phyloP scores from a whole-genome alignment of 2,329 filamentous ascomycete genomes.

The Colletotrichum tofieldiae region DNA sequence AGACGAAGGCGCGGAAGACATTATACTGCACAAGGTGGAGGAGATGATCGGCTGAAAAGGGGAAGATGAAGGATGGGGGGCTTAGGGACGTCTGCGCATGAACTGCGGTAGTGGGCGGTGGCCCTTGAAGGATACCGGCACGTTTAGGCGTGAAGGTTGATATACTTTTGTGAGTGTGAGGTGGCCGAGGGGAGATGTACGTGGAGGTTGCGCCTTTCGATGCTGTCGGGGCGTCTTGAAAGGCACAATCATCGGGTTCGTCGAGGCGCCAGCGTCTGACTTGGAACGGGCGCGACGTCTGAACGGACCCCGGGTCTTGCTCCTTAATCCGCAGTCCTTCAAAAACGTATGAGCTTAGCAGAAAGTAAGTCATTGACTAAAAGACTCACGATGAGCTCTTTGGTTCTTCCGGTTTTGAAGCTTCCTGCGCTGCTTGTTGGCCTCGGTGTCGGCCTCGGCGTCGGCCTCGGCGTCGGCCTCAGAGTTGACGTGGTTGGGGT shows the following conservation, averaged over 20 bases:
- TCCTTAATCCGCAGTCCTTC: constrained; percentile 20
- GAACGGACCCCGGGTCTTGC: neutral
- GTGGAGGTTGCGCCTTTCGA: neutral
- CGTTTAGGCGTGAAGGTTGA: neutral
- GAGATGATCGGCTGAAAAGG: constrained; percentile 30
- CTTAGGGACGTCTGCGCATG: constrained; percentile 4
- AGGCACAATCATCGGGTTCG: constrained; percentile 3
- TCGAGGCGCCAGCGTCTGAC: constrained; percentile 30
- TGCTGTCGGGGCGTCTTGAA: neutral
- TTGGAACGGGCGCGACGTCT: constrained; percentile 13
- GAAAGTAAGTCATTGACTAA: neutral
- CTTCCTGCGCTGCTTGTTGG: constrained; percentile 33
- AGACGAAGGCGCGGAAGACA: constrained; percentile 33
- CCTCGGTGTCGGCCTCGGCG: neutral
- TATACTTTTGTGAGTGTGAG: neutral
- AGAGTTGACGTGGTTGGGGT: neutral
- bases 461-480: constrained; percentile 8
- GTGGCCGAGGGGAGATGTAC: neutral
- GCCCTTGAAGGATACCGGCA: neutral
- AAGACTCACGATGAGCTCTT: constrained; percentile 36
- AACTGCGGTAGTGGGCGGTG: neutral
- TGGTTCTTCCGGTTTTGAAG: constrained; percentile 39
- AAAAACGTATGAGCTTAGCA: neutral
- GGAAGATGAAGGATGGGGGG: constrained; percentile 12
- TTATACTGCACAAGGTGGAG: constrained; percentile 38